Evolutionary conservation across 257 asterid genomes (phyloP).

Genomic region (Petrea volubilis): DNA sequence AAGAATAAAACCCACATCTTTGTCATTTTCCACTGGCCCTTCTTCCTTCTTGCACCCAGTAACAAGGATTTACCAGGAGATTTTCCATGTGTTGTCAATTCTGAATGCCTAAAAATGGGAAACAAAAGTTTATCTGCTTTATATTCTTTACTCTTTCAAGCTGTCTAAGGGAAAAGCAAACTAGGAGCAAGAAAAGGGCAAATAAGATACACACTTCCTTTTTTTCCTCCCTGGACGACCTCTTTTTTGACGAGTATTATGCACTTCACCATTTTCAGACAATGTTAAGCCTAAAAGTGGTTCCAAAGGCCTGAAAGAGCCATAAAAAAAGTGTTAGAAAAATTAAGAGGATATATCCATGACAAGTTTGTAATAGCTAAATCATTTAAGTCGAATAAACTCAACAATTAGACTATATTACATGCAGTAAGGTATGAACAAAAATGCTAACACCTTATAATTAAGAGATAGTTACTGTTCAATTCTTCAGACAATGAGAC

Average conservation of each 20-base stretch:
- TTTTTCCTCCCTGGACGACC: slow-evolving; percentile 74
- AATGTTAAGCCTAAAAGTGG: slow-evolving; percentile 48
- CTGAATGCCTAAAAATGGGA: slow-evolving; percentile 52
- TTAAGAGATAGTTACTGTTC: background rate
- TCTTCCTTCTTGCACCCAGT: slow-evolving; percentile 44
- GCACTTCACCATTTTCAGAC: slow-evolving; percentile 44
- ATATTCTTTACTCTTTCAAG: background rate
- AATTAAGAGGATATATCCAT: background rate
- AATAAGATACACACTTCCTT: slow-evolving; percentile 63
- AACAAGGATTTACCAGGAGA: slow-evolving; percentile 40
- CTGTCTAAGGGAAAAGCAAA: slow-evolving; percentile 6
- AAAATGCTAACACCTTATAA: slow-evolving; percentile 2
- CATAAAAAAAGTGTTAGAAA: slow-evolving; percentile 14
- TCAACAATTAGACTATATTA: slow-evolving; percentile 8
- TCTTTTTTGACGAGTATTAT: slow-evolving; percentile 37
- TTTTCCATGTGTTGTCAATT: slow-evolving; percentile 37
- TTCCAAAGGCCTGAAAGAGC: slow-evolving; percentile 55
- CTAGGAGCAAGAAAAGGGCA: slow-evolving; percentile 15
- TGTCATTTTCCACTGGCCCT: slow-evolving; percentile 41
- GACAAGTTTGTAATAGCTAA: slow-evolving; percentile 3
- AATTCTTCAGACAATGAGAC: background rate
- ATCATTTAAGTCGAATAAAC: background rate
- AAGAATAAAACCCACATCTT: slow-evolving; percentile 43
- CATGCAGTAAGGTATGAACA: background rate
- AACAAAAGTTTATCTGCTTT: slow-evolving; percentile 16